Evolutionary conservation across 352 stramenopile species (phyloP).

Genomic region (Globisporangium acanthophoron): DNA sequence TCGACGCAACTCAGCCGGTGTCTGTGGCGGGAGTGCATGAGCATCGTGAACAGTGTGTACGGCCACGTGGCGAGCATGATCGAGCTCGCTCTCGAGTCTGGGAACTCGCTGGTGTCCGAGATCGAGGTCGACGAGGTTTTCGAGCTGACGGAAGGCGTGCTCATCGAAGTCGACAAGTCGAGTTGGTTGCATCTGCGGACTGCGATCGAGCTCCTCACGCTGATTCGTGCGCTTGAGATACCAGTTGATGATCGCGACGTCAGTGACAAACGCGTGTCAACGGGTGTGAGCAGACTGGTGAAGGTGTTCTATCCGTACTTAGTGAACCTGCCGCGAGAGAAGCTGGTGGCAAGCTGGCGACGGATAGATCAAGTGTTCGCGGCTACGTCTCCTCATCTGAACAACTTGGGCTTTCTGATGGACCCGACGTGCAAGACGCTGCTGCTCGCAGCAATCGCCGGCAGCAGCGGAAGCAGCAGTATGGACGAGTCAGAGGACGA

Average conservation of each 20-base stretch:
- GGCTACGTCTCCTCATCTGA: constrained; percentile 17
- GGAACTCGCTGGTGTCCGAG: constrained; percentile 37
- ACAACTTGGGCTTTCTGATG: constrained; percentile 26
- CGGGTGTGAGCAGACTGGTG: constrained; percentile 33
- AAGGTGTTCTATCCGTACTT: constrained; percentile 74
- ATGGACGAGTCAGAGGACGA: not conserved
- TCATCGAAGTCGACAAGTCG: constrained; percentile 18
- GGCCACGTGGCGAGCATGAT: constrained; percentile 10
- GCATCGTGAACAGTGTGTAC: constrained; percentile 12
- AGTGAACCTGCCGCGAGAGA: constrained; percentile 40
- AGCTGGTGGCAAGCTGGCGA: constrained; percentile 33
- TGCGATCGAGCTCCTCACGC: constrained; percentile 16
- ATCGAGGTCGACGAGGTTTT: constrained; percentile 33
- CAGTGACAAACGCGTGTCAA: not conserved
- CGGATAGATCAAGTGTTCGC: constrained; percentile 21
- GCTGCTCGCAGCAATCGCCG: constrained; percentile 25
- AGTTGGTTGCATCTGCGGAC: constrained; percentile 21
- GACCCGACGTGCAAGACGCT: constrained; percentile 46
- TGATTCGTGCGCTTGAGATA: constrained; percentile 1
- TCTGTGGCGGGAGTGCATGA: constrained; percentile 7
- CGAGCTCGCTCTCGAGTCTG: constrained; percentile 12
- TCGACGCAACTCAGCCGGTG: constrained; percentile 17
- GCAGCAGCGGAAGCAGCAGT: not conserved
- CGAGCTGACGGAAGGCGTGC: constrained; percentile 21
- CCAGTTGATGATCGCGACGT: not conserved